Base-by-base conservation (phyloP, 495 filamentous ascomycete species). In the Pyrenula massariospora region DNA sequence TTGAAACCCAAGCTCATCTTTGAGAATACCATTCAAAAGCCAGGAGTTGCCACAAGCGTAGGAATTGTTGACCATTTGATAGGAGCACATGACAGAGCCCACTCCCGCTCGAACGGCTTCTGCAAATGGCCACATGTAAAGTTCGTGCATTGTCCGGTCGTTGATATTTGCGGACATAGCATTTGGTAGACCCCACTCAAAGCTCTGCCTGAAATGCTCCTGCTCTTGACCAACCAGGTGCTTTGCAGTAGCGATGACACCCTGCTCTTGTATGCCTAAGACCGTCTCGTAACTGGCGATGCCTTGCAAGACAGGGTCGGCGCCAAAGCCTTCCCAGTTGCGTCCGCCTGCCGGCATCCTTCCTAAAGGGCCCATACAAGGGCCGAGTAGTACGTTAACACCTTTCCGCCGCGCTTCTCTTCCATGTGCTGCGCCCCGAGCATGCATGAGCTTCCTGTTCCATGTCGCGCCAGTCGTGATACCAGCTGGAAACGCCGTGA, bases 1-100 rank as follows among this genome's bases (percentile, higher is more conserved):
- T 60, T 95, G 91, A 65, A 97, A 97, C 10, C 90, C 91, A 8
- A 96, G 71, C 66, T 97, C 92, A 62, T 96, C 91, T 65, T 95
- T 95, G 3, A 97, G 72, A n/a, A 95, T 81, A 1, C 91, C 89
- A 65, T 96, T 97, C 54, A 97, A 68, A 8, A 95, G 70, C 67
- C 95, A 93, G 68, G 87, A 92, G 69, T 96, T 97, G 22, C 87
- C 85, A 62, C 92, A 97, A 1, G 90, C 81, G 66, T 95, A 89
- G 54, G 85, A 89, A 65, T 91, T 91, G 67, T 97, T 97, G 59
- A 94, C 79, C 81, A 84, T 84, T 62, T 95, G 90, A 64, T 95
- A 94, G 24, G 82, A 79, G 70, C 89, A 93, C 90, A 95, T 95
- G 23, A 95, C 73, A 47, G 84, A 86, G 0, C 79, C 92, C 11